These are phyloP conservation scores for Erucastrum elatum DNA, from an alignment of 345 rosid species.

Conservation along the genomic window DNA sequence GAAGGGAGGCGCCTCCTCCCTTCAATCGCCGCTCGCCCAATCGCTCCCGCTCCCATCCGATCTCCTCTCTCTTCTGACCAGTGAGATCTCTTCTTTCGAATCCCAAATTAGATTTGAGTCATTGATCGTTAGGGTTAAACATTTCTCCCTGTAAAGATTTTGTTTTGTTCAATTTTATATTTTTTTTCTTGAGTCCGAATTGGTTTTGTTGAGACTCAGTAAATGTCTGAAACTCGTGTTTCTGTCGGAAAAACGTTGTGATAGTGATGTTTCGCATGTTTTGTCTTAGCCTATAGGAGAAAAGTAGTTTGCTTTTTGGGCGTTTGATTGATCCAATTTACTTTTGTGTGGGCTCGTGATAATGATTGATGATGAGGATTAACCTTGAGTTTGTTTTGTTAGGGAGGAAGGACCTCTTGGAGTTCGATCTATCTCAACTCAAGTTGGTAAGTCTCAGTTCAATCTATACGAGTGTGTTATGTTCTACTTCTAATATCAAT, in stretches of 20 bases:
- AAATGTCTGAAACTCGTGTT: too few species aligned
- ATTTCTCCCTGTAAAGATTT: too few species aligned
- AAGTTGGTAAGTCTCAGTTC: slow-evolving; percentile 92
- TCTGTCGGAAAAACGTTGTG: background rate
- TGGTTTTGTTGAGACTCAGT: too few species aligned
- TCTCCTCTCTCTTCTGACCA: slow-evolving; percentile 2
- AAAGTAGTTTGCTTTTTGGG: background rate
- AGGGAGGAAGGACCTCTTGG: slow-evolving; percentile 83
- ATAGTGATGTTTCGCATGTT: background rate
- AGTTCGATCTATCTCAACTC: slow-evolving; percentile 78
- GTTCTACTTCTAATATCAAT: slow-evolving; percentile 1
- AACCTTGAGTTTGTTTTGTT: slow-evolving; percentile 30
- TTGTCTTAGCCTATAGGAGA: too few species aligned
- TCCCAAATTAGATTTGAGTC: background rate
- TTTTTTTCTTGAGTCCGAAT: too few species aligned
- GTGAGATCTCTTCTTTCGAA: background rate
- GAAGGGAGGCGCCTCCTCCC: background rate
- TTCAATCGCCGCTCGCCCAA: slow-evolving; percentile 2
- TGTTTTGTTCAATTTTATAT: too few species aligned
- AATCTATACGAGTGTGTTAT: background rate
- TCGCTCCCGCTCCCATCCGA: background rate
- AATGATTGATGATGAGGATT: background rate
- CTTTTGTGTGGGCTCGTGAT: background rate
- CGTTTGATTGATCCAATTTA: background rate
- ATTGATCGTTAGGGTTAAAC: background rate